phyloP scores from a whole-genome alignment of 495 filamentous ascomycete genomes.

The Polyplosphaeria fusca region DNA sequence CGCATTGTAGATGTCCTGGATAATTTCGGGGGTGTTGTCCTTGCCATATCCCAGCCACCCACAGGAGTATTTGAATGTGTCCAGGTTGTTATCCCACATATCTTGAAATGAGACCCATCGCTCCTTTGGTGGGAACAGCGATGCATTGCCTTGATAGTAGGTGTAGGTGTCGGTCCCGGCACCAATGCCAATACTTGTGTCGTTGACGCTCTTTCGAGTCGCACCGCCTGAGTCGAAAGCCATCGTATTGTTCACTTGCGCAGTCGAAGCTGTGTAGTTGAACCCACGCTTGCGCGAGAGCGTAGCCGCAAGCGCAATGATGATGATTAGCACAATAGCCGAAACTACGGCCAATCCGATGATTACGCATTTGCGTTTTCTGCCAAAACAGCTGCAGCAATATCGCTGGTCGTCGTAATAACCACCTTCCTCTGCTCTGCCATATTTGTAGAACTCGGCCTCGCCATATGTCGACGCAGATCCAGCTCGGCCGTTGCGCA shows the following conservation, averaged over 20 bases:
- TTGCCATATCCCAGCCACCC: background rate
- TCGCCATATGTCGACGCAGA: constrained; percentile 1
- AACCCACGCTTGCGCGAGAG: constrained; percentile 1
- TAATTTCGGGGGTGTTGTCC: constrained; percentile 19
- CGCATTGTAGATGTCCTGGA: constrained; percentile 38
- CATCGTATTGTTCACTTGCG: background rate
- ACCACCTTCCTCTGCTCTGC: background rate
- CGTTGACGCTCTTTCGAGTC: constrained; percentile 8
- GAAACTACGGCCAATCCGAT: background rate
- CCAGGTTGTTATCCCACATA: constrained; percentile 8
- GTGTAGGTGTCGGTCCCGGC: constrained; percentile 15
- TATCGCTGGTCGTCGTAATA: constrained; percentile 1
- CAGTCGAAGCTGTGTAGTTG: constrained; percentile 1
- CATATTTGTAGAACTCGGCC: constrained; percentile 8
- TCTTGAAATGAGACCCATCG: constrained; percentile 9
- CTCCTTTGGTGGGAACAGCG: background rate
- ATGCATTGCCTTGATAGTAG: constrained; percentile 8
- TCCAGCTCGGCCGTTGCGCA: background rate
- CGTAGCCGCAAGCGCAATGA: constrained; percentile 6
- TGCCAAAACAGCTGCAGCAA: background rate
- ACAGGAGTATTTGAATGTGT: constrained; percentile 14
- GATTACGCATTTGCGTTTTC: background rate
- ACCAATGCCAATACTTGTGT: constrained; percentile 13
- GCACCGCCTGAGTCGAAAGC: constrained; percentile 4
- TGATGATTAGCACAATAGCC: constrained; percentile 3